These are phyloP conservation scores for Cercospora zeina DNA, from an alignment of 2,329 filamentous ascomycete genomes.

Conservation along the genomic window DNA sequence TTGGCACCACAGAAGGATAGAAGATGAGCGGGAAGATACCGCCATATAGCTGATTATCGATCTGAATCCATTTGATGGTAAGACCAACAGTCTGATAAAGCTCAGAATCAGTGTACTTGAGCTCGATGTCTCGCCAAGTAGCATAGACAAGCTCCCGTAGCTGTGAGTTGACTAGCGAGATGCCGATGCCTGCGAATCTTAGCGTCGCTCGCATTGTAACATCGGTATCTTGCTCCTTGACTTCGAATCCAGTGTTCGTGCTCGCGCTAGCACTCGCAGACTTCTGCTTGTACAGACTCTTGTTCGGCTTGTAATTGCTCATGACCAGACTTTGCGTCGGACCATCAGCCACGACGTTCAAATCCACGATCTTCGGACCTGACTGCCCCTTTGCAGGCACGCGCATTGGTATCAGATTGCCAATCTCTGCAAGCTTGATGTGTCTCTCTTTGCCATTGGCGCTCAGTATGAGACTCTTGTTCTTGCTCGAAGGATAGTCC, in stretches of 20 bases:
- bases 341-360: conserved; percentile 92
- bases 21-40: conserved; percentile 97
- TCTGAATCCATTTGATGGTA: conserved; percentile 97
- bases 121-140: conserved; percentile 84
- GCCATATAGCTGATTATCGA: conserved; percentile 97
- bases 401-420: conserved; percentile 93
- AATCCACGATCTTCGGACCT: conserved; percentile 84
- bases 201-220: conserved; percentile 88
- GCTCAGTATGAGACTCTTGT: conserved; percentile 84
- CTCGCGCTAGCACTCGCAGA: conserved; percentile 57
- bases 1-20: conserved; percentile 96
- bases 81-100: conserved; percentile 89
- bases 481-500: conserved; percentile 98
- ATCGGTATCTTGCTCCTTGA: conserved; percentile 85
- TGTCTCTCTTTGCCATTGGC: conserved; percentile 80
- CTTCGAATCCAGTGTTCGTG: conserved; percentile 76
- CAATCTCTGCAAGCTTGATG: conserved; percentile 93
- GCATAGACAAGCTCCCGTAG: conserved; percentile 90
- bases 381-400: conserved; percentile 62
- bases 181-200: conserved; percentile 82
- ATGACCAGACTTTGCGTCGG: conserved; percentile 92
- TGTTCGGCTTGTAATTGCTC: conserved; percentile 89
- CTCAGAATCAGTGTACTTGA: conserved; percentile 90
- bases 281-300: conserved; percentile 82
- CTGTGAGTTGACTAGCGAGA: conserved; percentile 91